phyloP scores from a whole-genome alignment of 768 basidiomycete genomes.

The Suillus subalutaceus region DNA sequence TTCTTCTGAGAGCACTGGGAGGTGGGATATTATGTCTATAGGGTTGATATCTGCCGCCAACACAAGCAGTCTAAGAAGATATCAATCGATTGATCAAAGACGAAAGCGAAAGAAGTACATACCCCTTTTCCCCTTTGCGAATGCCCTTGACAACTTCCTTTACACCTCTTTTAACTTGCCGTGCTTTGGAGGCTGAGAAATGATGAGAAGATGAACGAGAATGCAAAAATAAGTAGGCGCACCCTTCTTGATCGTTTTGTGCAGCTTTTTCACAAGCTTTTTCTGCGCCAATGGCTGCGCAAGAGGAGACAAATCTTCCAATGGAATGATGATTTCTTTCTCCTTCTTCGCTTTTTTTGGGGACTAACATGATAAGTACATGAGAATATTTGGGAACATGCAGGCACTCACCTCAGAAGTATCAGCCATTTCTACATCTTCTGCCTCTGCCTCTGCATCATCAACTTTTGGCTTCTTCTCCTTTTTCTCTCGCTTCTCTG shows the following conservation, averaged over 20 bases:
- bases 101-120: slow-evolving; percentile 30
- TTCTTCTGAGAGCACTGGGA: slow-evolving; percentile 94
- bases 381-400: slow-evolving; percentile 7
- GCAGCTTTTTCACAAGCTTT: slow-evolving; percentile 92
- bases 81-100: slow-evolving; percentile 10
- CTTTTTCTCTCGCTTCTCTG: slow-evolving; percentile 76
- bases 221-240: slow-evolving; percentile 15
- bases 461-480: slow-evolving; percentile 65
- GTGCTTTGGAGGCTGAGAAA: slow-evolving; percentile 80
- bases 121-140: slow-evolving; percentile 97
- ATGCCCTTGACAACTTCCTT: slow-evolving; percentile 99
- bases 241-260: slow-evolving; percentile 96
- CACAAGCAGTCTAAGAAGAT: slow-evolving; percentile 67
- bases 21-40: slow-evolving; percentile 96
- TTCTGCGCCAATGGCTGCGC: slow-evolving; percentile 92
- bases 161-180: slow-evolving; percentile 96
- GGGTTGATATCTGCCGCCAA: slow-evolving; percentile 98
- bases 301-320: slow-evolving; percentile 90
- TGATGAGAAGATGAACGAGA: background rate
- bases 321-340: slow-evolving; percentile 65
- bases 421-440: slow-evolving; percentile 54
- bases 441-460: slow-evolving; percentile 31
- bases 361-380: slow-evolving; percentile 29
- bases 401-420: slow-evolving; percentile 31
- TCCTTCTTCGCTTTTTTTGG: slow-evolving; percentile 67